Conservation (phyloP, 257 asterid species). For the Scutellaria galericulata region DNA sequence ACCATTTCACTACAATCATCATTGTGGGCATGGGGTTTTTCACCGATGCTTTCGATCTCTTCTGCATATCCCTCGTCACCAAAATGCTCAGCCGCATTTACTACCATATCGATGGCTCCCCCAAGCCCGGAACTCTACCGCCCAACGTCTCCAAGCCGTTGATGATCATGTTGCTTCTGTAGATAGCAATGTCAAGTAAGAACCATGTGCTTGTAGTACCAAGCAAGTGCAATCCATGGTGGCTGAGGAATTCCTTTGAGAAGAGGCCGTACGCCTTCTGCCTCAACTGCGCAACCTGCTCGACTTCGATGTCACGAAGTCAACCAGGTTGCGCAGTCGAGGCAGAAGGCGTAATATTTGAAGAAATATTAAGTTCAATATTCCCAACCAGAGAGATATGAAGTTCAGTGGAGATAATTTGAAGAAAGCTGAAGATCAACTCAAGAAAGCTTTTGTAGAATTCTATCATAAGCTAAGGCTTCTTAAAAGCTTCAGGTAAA, state of each 20-base stretch:
- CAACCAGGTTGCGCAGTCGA: too few relatives aligned
- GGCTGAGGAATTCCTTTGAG: slow-evolving; percentile 34
- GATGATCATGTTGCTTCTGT: slow-evolving; percentile 47
- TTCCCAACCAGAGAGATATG: too few relatives aligned
- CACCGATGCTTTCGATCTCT: slow-evolving; percentile 50
- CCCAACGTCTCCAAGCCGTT: slow-evolving; percentile 54
- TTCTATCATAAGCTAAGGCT: too few relatives aligned
- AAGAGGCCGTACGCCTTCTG: slow-evolving; percentile 35
- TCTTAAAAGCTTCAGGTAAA: too few relatives aligned
- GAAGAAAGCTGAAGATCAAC: too few relatives aligned
- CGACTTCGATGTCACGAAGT: too few relatives aligned
- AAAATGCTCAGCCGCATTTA: slow-evolving; percentile 57
- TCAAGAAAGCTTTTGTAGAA: too few relatives aligned
- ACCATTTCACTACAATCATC: slow-evolving; percentile 59
- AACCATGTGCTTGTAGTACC: slow-evolving; percentile 57
- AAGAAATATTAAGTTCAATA: too few relatives aligned
- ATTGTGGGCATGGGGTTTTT: slow-evolving; percentile 64
- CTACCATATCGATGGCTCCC: slow-evolving; percentile 42
- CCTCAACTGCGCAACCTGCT: slow-evolving; percentile 12
- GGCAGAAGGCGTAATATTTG: too few relatives aligned
- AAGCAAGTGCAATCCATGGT: slow-evolving; percentile 50
- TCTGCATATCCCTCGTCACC: too few relatives aligned
- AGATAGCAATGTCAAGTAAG: slow-evolving; percentile 50
- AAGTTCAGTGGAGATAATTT: too few relatives aligned
- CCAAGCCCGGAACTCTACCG: slow-evolving; percentile 53